Evolutionary conservation across 164 flowering plant species (phyloP).

Genomic region (Chimonanthus praecox): DNA sequence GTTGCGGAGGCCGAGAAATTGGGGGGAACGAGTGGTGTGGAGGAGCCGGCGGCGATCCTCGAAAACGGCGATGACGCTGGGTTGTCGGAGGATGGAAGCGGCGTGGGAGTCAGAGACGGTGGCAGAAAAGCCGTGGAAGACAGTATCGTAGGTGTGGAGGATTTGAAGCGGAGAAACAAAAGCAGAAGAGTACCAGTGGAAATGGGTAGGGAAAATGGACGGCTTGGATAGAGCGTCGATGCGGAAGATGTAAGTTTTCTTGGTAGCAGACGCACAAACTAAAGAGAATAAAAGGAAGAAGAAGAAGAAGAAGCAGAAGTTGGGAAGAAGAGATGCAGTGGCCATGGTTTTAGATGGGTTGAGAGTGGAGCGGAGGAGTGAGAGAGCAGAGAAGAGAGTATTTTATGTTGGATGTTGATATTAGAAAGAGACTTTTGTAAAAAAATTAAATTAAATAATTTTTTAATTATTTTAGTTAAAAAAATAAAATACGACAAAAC

Average conservation of each 20-base stretch:
- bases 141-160: conserved; percentile 72
- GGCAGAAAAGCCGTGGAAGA: conserved; percentile 92
- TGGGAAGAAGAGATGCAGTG: background rate
- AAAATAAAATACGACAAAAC: no score
- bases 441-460: no score
- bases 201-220: conserved; percentile 70
- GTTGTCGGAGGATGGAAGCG: conserved; percentile 28
- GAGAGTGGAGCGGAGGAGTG: no score
- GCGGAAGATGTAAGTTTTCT: conserved; percentile 62
- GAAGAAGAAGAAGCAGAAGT: background rate
- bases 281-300: background rate
- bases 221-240: conserved; percentile 60
- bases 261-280: background rate
- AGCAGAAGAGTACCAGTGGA: conserved; percentile 76
- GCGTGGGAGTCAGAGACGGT: conserved; percentile 39
- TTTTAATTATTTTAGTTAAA: no score
- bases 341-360: background rate
- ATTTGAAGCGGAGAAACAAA: conserved; percentile 40
- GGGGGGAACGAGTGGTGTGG: conserved; percentile 45
- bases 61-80: conserved; percentile 60
- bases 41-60: conserved; percentile 36
- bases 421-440: no score
- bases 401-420: no score
- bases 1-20: conserved; percentile 35
- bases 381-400: no score